Evolutionary conservation across 2,329 filamentous ascomycete genomes (phyloP).

Genomic region (Thelonectria olida): DNA sequence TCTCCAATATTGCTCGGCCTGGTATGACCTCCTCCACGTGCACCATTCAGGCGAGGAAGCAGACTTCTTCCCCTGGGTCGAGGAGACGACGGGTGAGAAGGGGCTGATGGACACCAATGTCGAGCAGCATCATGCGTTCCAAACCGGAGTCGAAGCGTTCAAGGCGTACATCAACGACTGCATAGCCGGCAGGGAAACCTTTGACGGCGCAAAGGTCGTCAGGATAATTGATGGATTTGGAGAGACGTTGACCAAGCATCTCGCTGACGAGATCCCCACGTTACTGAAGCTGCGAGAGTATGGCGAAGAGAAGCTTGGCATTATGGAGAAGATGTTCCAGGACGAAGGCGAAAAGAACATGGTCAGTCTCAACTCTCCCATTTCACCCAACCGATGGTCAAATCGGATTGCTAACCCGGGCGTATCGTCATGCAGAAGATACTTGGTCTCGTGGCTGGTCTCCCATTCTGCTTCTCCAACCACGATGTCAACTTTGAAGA

Average conservation of each 20-base stretch:
- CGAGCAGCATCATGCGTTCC: constrained; percentile 49
- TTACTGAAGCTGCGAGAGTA: constrained; percentile 2
- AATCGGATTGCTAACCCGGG: too few relatives aligned
- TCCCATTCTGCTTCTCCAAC: constrained; percentile 7
- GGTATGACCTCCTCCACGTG: constrained; percentile 40
- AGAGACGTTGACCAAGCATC: background rate
- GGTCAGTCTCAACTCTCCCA: too few relatives aligned
- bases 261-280: constrained; percentile 8
- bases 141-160: constrained; percentile 39
- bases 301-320: background rate
- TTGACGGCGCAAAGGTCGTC: constrained; percentile 1
- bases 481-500: constrained; percentile 11
- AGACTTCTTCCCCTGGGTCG: constrained; percentile 46
- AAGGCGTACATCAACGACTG: background rate
- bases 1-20: constrained; percentile 40
- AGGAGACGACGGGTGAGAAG: constrained; percentile 42
- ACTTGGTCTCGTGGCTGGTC: background rate
- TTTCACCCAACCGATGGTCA: too few relatives aligned
- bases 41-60: constrained; percentile 51
- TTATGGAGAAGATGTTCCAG: background rate
- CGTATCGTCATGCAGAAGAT: constrained; percentile 1
- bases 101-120: constrained; percentile 50
- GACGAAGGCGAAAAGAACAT: constrained; percentile 10
- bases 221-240: constrained; percentile 12
- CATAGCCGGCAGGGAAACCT: background rate